Conservation (phyloP, 2,329 filamentous ascomycete species). For the Arthrobotrys iridis region DNA sequence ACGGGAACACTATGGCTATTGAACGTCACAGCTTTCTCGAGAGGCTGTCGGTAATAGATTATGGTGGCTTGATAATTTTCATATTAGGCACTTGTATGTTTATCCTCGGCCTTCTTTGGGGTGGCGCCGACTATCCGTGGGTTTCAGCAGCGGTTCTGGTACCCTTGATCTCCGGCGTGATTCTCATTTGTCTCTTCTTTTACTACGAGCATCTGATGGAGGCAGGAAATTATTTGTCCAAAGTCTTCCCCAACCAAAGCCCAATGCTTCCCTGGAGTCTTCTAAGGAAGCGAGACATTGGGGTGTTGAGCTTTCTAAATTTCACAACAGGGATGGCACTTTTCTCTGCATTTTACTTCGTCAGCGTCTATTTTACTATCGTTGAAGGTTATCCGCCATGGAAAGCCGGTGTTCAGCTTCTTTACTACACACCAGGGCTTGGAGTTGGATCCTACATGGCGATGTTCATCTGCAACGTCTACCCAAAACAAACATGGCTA, state of each 20-base stretch:
- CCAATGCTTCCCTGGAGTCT: constrained; percentile 72
- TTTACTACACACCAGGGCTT: constrained; percentile 73
- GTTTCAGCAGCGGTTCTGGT: constrained; percentile 65
- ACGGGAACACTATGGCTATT: constrained; percentile 59
- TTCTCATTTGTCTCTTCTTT: constrained; percentile 63
- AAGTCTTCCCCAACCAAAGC: constrained; percentile 60
- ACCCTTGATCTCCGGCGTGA: constrained; percentile 64
- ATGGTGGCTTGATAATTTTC: constrained; percentile 69
- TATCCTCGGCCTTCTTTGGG: constrained; percentile 69
- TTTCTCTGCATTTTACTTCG: constrained; percentile 73
- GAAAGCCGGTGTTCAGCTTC: constrained; percentile 68
- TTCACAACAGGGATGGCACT: constrained; percentile 67
- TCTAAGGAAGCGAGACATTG: constrained; percentile 69
- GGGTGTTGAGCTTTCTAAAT: constrained; percentile 71
- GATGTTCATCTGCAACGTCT: constrained; percentile 70
- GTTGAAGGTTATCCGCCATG: constrained; percentile 68
- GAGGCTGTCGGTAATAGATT: constrained; percentile 68
- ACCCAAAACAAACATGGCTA: constrained; percentile 71
- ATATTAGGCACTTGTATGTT: constrained; percentile 67
- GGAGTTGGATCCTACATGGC: constrained; percentile 69
- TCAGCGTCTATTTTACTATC: constrained; percentile 74
- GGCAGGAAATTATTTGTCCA: constrained; percentile 62
- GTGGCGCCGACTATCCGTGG: constrained; percentile 68
- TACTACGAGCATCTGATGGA: constrained; percentile 69
- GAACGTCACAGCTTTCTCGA: constrained; percentile 60